Conservation (phyloP, 2,329 filamentous ascomycete species). For the Aureobasidium leucospermi region DNA sequence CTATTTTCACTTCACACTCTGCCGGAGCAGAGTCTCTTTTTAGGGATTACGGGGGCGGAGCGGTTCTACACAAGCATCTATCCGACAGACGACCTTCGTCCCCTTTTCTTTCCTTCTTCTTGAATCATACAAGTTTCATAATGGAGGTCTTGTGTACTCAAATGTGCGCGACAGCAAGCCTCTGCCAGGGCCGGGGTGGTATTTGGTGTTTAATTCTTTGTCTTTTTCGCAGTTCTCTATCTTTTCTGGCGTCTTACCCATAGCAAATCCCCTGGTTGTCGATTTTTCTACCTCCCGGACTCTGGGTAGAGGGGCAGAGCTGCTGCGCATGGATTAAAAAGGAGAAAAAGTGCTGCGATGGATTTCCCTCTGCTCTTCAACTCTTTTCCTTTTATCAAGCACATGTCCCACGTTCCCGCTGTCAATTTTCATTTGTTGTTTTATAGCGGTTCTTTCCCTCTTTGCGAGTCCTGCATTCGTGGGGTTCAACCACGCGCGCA, state of each 20-base stretch:
- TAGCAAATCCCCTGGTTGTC: neutral
- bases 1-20: conserved; percentile 13
- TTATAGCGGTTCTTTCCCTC: conserved; percentile 1
- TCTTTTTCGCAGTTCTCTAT: neutral
- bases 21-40: conserved; percentile 9
- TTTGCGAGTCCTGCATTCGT: neutral
- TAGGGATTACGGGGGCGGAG: neutral
- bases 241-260: conserved; percentile 5
- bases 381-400: neutral
- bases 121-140: conserved; percentile 10
- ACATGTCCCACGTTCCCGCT: neutral
- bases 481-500: neutral
- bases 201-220: conserved; percentile 8
- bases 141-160: conserved; percentile 11
- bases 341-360: conserved; percentile 9
- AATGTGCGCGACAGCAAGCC: conserved; percentile 8
- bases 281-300: neutral
- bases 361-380: neutral
- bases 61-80: neutral
- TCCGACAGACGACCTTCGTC: neutral
- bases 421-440: conserved; percentile 5
- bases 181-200: conserved; percentile 3
- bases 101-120: conserved; percentile 12
- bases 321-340: neutral
- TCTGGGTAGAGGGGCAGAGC: neutral